Percentiles rank a stretch among this genome's conserved stretches.
phyloP scores from a whole-genome alignment of 1,139 yeast species.

The Pichia sp. region DNA sequence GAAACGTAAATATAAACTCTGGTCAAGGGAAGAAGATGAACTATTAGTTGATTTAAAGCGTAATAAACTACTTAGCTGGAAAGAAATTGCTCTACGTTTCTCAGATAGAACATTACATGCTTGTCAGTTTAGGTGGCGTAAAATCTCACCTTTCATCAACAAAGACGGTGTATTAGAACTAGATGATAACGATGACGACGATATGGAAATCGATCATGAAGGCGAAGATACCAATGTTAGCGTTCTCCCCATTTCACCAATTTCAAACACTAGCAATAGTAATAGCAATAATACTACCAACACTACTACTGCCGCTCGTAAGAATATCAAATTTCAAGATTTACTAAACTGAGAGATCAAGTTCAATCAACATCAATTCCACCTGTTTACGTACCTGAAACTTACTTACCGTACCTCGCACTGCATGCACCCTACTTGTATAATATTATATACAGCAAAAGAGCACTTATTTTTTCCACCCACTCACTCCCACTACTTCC shows the following conservation, averaged over 20 bases:
- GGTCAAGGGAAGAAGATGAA: constrained; percentile 16
- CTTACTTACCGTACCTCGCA: too few species aligned
- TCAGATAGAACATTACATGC: constrained; percentile 16
- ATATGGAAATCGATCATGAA: neutral
- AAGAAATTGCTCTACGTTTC: constrained; percentile 14
- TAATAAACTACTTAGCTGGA: constrained; percentile 13
- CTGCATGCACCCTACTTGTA: too few species aligned
- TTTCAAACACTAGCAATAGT: neutral
- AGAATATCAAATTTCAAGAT: neutral
- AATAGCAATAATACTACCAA: too few species aligned
- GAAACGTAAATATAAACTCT: constrained; percentile 17
- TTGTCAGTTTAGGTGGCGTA: constrained; percentile 19
- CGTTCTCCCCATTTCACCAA: too few species aligned
- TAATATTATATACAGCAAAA: too few species aligned
- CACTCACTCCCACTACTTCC: too few species aligned
- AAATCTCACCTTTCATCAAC: constrained; percentile 10
- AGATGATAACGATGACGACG: neutral
- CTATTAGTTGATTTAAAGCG: constrained; percentile 11
- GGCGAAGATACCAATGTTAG: neutral
- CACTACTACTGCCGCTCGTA: too few species aligned
- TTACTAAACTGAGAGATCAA: neutral
- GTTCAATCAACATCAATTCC: neutral
- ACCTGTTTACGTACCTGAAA: neutral
- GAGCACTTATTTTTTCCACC: too few species aligned
- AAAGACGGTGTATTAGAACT: constrained; percentile 2